Evolutionary conservation across 805 yeast species (phyloP), one percentile per base, ranked within the genome.

Genomic region (Isabelozyma gotoi): DNA sequence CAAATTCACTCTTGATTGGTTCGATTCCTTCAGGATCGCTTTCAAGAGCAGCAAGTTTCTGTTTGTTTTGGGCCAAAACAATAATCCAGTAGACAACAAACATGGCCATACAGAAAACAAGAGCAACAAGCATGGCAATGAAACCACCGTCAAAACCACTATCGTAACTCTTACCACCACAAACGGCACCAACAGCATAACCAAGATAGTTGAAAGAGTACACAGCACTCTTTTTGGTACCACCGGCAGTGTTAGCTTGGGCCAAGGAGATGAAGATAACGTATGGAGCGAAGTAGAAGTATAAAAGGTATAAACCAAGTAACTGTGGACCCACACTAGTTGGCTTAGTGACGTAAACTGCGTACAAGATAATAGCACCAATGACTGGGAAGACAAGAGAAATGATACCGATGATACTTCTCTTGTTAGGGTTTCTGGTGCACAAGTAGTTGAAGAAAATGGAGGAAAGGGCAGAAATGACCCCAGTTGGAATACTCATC

Each of bases 1-100:
- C 82, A 55, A 76, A 74, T 38, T 85, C 87, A 47, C 74, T 81
- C 51, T 73, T 76, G 61, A 75, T 79, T 19, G 51, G 52, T 49
- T 81, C 74, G 50, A 77, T 78, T 51, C 81, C 71, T 56, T 72
- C 77, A 29, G 78, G 77, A 34, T 74, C 74, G 56, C 70, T 59
- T 16, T 62, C 51, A 27, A 50, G 36, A 5, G 39, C 40, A 7
- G 20, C 17, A 12, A n/a, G 42, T 43, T 52, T 50, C 12, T 40
- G 33, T 33, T 36, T 46, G 35, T 57, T 57, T 38, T 57, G 50
- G 10, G 31, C 32, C 51, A 66, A 19, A 36, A 40, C 43, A 40
- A 45, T 19, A 32, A 37, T 10, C 38, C 19, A 8, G 46, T 45
- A 55, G 18, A 43, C 12, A 7, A 33, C 38, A 31, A 34, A 38